Evolutionary conservation across 305 asterid genomes (phyloP).

Genomic region (Fraxinus nigra): DNA sequence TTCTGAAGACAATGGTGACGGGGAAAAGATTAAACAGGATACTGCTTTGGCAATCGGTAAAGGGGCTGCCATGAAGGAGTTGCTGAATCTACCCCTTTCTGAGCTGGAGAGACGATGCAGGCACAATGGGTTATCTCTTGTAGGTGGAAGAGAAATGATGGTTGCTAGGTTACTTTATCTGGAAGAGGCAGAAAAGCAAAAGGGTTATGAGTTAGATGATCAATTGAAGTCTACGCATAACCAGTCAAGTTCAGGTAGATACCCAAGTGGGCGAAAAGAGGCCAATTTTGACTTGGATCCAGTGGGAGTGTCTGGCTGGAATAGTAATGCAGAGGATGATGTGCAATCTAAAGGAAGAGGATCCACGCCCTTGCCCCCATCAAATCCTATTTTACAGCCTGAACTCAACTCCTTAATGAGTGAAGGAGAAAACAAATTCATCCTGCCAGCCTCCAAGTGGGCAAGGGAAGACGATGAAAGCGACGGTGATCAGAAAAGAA

Average conservation of each 20-base stretch:
- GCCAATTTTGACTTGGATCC: conserved; percentile 46
- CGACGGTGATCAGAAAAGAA: conserved; percentile 68
- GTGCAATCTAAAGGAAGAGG: conserved; percentile 47
- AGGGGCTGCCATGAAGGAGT: conserved; percentile 61
- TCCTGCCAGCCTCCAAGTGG: conserved; percentile 92
- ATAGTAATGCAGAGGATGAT: conserved; percentile 46
- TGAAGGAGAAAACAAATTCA: conserved; percentile 55
- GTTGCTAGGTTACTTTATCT: conserved; percentile 88
- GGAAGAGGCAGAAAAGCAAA: conserved; percentile 89
- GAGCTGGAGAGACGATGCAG: conserved; percentile 62
- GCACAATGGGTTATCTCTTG: conserved; percentile 74
- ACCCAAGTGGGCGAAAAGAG: conserved; percentile 51
- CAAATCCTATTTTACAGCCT: conserved; percentile 35
- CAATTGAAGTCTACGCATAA: conserved; percentile 59
- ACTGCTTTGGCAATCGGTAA: conserved; percentile 57
- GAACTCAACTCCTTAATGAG: conserved; percentile 36
- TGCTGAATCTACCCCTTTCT: conserved; percentile 41
- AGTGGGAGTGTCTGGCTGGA: conserved; percentile 44
- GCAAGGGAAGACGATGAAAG: conserved; percentile 86
- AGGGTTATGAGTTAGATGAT: conserved; percentile 67
- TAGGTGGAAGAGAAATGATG: conserved; percentile 96
- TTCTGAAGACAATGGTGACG: conserved; percentile 33
- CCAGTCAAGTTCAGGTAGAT: conserved; percentile 60
- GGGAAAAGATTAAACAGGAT: conserved; percentile 43
- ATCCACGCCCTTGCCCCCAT: conserved; percentile 29